A percentile compares a stretch with the other conserved stretches of the same genome.
Evolutionary conservation across 176 grass and related monocot genomes (phyloP).

Genomic region (Raddia distichophylla): DNA sequence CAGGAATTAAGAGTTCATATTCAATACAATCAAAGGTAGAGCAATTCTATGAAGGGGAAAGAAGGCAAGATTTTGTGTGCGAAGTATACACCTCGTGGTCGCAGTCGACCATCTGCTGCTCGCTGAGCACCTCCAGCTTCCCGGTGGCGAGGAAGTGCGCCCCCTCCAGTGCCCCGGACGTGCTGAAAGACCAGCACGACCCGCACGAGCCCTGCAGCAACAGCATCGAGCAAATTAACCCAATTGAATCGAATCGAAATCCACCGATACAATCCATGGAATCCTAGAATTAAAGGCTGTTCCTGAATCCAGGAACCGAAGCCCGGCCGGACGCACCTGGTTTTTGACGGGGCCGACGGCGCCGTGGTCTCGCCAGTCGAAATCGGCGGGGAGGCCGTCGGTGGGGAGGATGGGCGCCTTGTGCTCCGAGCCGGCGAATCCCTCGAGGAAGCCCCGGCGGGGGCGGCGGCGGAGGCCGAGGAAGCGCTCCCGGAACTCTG

Average conservation of each 20-base stretch:
- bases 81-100: conserved; percentile 70
- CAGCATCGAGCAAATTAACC: background rate
- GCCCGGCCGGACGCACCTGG: conserved; percentile 47
- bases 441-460: conserved; percentile 17
- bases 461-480: conserved; percentile 69
- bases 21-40: background rate
- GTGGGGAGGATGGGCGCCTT: conserved; percentile 79
- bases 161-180: conserved; percentile 79
- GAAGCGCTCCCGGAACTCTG: conserved; percentile 68
- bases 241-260: background rate
- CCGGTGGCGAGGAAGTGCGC: conserved; percentile 80
- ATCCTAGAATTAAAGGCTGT: background rate
- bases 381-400: conserved; percentile 64
- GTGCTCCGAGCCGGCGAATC: conserved; percentile 12
- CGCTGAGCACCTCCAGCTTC: conserved; percentile 74
- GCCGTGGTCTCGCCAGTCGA: conserved; percentile 82
- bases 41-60: background rate
- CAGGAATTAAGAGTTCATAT: background rate
- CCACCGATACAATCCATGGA: background rate
- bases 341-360: conserved; percentile 80
- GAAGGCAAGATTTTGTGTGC: background rate
- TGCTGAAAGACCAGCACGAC: conserved; percentile 90
- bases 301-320: background rate
- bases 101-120: conserved; percentile 91
- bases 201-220: conserved; percentile 76